These are phyloP conservation scores for Zasmidium citrigriseum DNA, from an alignment of 2,329 filamentous ascomycete genomes.

Conservation along the genomic window DNA sequence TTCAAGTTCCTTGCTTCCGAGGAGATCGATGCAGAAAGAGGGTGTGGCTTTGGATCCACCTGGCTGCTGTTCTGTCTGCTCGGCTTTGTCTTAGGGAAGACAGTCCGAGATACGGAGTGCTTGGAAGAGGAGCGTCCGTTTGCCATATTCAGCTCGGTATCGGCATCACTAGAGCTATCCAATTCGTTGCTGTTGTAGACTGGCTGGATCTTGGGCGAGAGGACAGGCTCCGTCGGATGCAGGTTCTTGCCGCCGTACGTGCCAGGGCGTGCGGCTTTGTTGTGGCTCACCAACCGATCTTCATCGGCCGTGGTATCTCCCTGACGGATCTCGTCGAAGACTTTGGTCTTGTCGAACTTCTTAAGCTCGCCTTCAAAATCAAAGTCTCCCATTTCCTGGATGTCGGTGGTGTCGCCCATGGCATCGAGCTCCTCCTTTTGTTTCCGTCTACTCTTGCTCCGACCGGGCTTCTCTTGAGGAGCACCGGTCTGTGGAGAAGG, in stretches of 20 bases:
- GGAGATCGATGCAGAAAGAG: conserved; percentile 31
- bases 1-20: conserved; percentile 28
- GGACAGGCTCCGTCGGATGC: conserved; percentile 87
- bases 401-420: conserved; percentile 92
- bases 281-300: conserved; percentile 87
- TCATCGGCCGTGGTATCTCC: conserved; percentile 89
- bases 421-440: conserved; percentile 63
- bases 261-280: conserved; percentile 61
- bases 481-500: conserved; percentile 52
- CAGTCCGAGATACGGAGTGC: conserved; percentile 27
- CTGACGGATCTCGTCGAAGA: conserved; percentile 89
- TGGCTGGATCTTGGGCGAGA: conserved; percentile 56
- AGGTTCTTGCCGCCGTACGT: conserved; percentile 76
- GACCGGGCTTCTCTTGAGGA: conserved; percentile 16
- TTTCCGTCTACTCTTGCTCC: conserved; percentile 45
- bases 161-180: conserved; percentile 36
- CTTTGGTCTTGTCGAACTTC: conserved; percentile 89
- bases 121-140: conserved; percentile 36
- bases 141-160: conserved; percentile 36
- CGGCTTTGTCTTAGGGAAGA: conserved; percentile 34
- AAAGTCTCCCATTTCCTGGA: conserved; percentile 90
- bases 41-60: conserved; percentile 34
- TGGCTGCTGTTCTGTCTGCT: conserved; percentile 42
- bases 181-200: conserved; percentile 31
- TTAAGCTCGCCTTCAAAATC: conserved; percentile 88